Evolutionary conservation across 768 basidiomycete species (phyloP), one percentile per base, ranked within the genome.

Genomic region (Rhodotorula paludigena): DNA sequence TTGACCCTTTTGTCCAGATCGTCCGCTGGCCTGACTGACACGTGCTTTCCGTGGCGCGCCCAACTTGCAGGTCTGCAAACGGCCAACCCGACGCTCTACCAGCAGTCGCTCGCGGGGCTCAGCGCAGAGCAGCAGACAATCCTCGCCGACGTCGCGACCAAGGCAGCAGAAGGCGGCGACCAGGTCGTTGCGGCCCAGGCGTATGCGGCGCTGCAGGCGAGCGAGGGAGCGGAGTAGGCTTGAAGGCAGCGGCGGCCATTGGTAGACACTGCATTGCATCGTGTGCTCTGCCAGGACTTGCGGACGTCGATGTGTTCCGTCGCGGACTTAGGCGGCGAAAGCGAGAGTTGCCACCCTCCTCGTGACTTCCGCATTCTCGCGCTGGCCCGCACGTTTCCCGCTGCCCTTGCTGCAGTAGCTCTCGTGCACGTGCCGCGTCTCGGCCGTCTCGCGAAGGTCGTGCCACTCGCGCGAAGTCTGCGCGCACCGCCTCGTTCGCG

Each of bases 91-190:
- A 16, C 41, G 10, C 55, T 74, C 10, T 68, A 72, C 45, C 63
- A 63, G 25, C 44, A 44, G 21, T 70, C 73, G 2, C 64, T 66
- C 1, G 10, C 51, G 15, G 48, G 39, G 20, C 63, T 74, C 42
- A 42, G 48, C 32, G 60, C 45, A 0, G 33, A 15, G 10, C 65
- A 67, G 49, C 72, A 69, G 44, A 32, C 49, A 8, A 60, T 57
- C 12, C 45, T 74, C 21, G 58, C 64, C 44, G 55, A 60, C 52
- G 56, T 71, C n/a, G 64, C 67, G 16, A n/a, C 44, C 7, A 68
- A 63, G 53, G 73, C 73, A n/a, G 53, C 64, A 14, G 57, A 67
- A 23, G 73, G 73, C 3, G 73, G 73, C n/a, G 73, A 74, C 14
- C 44, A 28, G 1, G 66, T 63, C n/a, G 61, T 68, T 10, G 66